Percentiles rank a stretch among this genome's conserved stretches.
Evolutionary conservation across 305 asterid species (phyloP).

Genomic region (Stenogyne calaminthoides): DNA sequence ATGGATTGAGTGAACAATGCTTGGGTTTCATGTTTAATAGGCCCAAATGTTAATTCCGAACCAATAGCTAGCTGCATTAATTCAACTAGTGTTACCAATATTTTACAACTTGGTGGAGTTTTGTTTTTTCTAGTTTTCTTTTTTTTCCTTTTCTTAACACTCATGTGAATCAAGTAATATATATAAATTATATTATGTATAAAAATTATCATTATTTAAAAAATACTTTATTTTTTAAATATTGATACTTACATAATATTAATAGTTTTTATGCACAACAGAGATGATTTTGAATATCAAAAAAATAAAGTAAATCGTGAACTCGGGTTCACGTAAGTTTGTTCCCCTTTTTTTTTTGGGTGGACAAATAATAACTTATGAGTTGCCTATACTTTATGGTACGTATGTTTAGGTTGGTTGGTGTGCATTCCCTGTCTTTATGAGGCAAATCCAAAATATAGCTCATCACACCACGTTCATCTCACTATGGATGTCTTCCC

Average conservation of each 20-base stretch:
- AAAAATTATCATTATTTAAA: too few relatives aligned
- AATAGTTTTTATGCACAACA: too few relatives aligned
- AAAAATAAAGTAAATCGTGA: too few relatives aligned
- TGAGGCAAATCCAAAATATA: conserved; percentile 28
- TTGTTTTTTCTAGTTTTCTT: too few relatives aligned
- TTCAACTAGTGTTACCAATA: not conserved
- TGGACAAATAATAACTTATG: conserved; percentile 22
- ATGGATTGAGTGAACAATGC: not conserved
- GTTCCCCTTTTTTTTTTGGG: too few relatives aligned
- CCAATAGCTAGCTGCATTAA: not conserved
- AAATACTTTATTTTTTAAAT: too few relatives aligned
- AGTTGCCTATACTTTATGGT: conserved; percentile 22
- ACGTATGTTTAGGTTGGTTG: conserved; percentile 27
- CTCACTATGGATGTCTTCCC: not conserved
- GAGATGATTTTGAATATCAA: too few relatives aligned
- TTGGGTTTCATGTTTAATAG: not conserved
- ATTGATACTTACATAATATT: too few relatives aligned
- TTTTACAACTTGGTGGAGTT: not conserved
- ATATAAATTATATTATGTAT: too few relatives aligned
- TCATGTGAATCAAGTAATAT: too few relatives aligned
- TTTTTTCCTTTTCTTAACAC: too few relatives aligned
- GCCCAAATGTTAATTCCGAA: not conserved
- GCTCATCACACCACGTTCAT: conserved; percentile 16
- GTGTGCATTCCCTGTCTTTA: conserved; percentile 29
- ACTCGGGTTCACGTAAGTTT: too few relatives aligned